Evolutionary conservation across 331 rosid genomes (phyloP), one percentile per base, ranked within the genome.

Genomic region (Cucumis variabilis): DNA sequence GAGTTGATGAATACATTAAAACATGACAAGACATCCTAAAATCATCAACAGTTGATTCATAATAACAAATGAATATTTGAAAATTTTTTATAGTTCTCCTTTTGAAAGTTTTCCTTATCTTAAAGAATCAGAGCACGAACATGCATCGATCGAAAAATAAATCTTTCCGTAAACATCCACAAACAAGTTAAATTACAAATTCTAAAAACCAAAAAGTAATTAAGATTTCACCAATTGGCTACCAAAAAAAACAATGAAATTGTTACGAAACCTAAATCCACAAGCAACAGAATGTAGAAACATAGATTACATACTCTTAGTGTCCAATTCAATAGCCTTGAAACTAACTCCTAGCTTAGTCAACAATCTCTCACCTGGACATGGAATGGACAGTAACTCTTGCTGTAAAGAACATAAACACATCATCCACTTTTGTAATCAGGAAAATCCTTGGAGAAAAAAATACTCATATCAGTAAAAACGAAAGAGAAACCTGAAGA

Each of bases 341-440:
- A 50, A 92, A 74, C 48, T 86, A 44, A 72, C 95, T 60, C 95
- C 96, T 81, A 96, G 70, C 13, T 83, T 68, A 33, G 88, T 16
- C 73, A 96, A 88, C 21, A 96, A 93, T 86, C 93, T 24, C 94
- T 95, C 90, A 95, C 95, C 28, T 65, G 28, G 25, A 79, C 91
- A 84, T 98, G 95, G 91, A 9, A 96, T 0, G 99, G 95, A 87
- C 99, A 96, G 78, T 58, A 86, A 84, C 93, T 14, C 93, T 95
- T 95, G 94, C 99, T 96, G 94, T 87, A 86, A 71, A 81, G n/a
- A 84, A 81, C 21, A n/a, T 20, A 53, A 44, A 28, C 17, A 71
- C 75, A 63, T 44, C 58, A 81, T 55, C 71, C 53, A 71, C 51
- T 76, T 13, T 63, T 1, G 78, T 20, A 41, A 51, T 1, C 21